Conservation (phyloP, 306 rosid genomes). For the Pyrus betulifolia region DNA sequence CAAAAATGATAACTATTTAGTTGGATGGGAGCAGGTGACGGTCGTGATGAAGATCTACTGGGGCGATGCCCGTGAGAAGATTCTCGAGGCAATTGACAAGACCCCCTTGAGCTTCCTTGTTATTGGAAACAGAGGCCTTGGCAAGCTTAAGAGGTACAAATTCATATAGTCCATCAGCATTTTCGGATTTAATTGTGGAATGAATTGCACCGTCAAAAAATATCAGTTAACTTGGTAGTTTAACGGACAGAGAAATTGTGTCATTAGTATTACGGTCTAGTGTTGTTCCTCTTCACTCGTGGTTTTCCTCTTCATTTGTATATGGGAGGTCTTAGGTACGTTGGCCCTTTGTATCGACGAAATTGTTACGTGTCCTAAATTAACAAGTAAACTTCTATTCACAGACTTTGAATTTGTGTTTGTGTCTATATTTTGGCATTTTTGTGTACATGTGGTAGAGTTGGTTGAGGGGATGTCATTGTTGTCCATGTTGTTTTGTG, state of each 20-base stretch:
- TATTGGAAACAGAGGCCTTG: conserved; percentile 87
- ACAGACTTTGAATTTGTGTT: not conserved
- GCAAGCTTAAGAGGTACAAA: conserved; percentile 50
- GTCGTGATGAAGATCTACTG: conserved; percentile 60
- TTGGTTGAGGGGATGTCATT: not conserved
- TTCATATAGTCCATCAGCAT: not conserved
- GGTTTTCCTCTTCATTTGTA: too few species aligned
- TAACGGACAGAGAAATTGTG: not conserved
- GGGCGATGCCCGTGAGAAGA: conserved; percentile 71
- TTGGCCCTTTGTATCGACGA: not conserved
- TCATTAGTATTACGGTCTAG: too few species aligned
- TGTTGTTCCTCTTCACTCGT: too few species aligned
- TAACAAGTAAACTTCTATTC: not conserved
- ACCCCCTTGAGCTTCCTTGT: conserved; percentile 45
- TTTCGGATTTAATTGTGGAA: not conserved
- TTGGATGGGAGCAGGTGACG: conserved; percentile 38
- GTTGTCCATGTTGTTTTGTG: not conserved
- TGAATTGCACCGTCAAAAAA: not conserved
- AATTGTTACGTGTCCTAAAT: not conserved
- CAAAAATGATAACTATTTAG: not conserved
- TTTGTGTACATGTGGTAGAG: not conserved
- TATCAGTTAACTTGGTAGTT: not conserved
- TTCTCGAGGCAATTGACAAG: conserved; percentile 51
- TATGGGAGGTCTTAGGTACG: not conserved
- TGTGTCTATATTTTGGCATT: not conserved